Conservation (phyloP, 495 filamentous ascomycete genomes). For the Letharia columbiana region DNA sequence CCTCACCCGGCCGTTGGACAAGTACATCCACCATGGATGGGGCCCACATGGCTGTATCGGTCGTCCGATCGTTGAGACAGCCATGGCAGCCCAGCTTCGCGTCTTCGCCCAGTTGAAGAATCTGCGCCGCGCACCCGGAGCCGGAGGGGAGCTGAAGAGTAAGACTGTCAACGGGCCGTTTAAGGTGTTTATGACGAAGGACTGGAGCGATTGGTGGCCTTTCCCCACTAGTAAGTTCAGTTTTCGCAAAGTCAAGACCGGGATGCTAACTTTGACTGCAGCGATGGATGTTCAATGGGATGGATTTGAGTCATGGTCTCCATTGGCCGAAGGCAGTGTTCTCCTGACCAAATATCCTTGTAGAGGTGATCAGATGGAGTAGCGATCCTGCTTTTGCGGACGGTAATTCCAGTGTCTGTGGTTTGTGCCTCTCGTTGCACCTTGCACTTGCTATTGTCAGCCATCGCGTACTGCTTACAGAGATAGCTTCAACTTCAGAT, state of each 20-base stretch:
- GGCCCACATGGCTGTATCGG: conserved; percentile 44
- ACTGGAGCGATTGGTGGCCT: background rate
- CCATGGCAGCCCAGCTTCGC: conserved; percentile 37
- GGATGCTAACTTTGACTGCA: background rate
- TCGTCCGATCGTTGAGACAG: conserved; percentile 28
- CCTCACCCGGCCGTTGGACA: conserved; percentile 44
- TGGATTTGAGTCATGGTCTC: background rate
- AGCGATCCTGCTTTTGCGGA: background rate
- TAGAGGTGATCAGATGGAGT: background rate
- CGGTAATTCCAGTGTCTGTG: background rate
- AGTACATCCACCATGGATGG: conserved; percentile 45
- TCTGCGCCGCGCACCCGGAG: conserved; percentile 39
- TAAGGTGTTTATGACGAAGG: background rate
- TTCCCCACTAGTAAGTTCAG: background rate
- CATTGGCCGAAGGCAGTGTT: too few species aligned
- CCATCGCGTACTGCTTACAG: background rate
- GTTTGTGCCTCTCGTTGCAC: background rate
- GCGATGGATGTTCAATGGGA: background rate
- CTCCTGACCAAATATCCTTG: too few species aligned
- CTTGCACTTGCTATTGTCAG: too few species aligned
- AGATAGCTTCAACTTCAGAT: background rate
- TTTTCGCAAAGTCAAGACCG: background rate
- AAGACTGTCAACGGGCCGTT: background rate
- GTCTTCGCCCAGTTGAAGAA: conserved; percentile 30
- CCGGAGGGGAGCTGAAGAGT: conserved; percentile 21